phyloP scores from a whole-genome alignment of 306 rosid genomes.

The Trifolium pratense region DNA sequence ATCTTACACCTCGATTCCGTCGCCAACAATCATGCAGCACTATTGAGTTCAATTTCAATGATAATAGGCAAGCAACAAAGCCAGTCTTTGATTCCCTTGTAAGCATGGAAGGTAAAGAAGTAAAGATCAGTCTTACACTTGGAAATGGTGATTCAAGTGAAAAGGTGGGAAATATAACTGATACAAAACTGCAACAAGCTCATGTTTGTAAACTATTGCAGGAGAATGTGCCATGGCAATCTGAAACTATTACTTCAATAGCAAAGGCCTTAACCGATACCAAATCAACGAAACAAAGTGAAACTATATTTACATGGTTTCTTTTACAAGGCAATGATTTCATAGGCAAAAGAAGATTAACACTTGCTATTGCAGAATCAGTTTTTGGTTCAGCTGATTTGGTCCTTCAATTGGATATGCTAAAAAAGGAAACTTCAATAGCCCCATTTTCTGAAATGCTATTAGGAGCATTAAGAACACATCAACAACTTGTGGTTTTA shows the following conservation, averaged over 20 bases:
- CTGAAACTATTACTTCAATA: conserved; percentile 71
- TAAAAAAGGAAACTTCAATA: conserved; percentile 44
- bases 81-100: conserved; percentile 56
- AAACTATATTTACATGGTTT: conserved; percentile 64
- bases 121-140: conserved; percentile 78
- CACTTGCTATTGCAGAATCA: conserved; percentile 73
- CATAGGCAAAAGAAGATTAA: conserved; percentile 74
- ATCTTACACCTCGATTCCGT: conserved; percentile 60
- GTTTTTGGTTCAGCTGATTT: conserved; percentile 67
- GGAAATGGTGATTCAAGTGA: conserved; percentile 64
- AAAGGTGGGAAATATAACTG: conserved; percentile 48
- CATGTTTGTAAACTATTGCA: conserved; percentile 70
- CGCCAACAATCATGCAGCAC: conserved; percentile 84
- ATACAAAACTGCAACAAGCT: conserved; percentile 56
- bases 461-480: conserved; percentile 54
- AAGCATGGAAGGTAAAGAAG: conserved; percentile 67
- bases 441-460: conserved; percentile 50
- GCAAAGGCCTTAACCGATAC: conserved; percentile 67
- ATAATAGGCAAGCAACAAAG: conserved; percentile 39
- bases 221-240: conserved; percentile 97
- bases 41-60: conserved; percentile 78
- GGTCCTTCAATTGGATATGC: conserved; percentile 59
- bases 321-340: conserved; percentile 76
- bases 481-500: conserved; percentile 67
- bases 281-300: conserved; percentile 52